These are phyloP conservation scores for Amanita rimosa DNA, from an alignment of 768 basidiomycete genomes.

Conservation along the genomic window DNA sequence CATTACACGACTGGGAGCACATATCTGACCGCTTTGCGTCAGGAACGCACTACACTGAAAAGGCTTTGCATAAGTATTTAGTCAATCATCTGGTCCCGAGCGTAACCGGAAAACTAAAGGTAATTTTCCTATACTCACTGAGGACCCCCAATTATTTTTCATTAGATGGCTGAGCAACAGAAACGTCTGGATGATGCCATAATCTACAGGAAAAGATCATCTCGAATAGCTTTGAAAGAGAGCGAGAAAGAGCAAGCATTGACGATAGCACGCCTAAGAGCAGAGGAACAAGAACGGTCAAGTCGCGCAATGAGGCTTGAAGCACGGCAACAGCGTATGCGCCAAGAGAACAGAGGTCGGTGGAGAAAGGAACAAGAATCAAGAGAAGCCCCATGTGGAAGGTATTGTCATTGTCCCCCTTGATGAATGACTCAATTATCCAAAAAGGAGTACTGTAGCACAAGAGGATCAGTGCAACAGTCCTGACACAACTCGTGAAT, in stretches of 20 bases:
- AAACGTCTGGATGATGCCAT: conserved; percentile 62
- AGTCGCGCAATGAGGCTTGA: conserved; percentile 51
- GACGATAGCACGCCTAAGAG: conserved; percentile 42
- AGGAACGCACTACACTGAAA: conserved; percentile 72
- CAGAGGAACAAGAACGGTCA: conserved; percentile 59
- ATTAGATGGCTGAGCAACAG: conserved; percentile 52
- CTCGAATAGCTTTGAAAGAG: conserved; percentile 76
- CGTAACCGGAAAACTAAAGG: conserved; percentile 59
- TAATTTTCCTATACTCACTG: conserved; percentile 17
- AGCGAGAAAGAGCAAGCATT: conserved; percentile 67
- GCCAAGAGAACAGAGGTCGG: conserved; percentile 50
- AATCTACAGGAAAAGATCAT: conserved; percentile 81
- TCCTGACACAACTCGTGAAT: not conserved
- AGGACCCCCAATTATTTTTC: conserved; percentile 1
- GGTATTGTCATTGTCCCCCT: conserved; percentile 8
- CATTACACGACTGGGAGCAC: conserved; percentile 76
- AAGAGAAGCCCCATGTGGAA: conserved; percentile 27
- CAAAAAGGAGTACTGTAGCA: not conserved
- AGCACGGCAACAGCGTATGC: conserved; percentile 36
- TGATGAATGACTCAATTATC: not conserved
- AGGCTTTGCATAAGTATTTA: conserved; percentile 61
- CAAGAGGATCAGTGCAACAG: not conserved
- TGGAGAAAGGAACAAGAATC: conserved; percentile 39
- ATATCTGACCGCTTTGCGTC: conserved; percentile 66
- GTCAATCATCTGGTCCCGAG: conserved; percentile 55